Evolutionary conservation across 2,329 filamentous ascomycete species (phyloP).

Genomic region (Raffaelea deltoideospora): DNA sequence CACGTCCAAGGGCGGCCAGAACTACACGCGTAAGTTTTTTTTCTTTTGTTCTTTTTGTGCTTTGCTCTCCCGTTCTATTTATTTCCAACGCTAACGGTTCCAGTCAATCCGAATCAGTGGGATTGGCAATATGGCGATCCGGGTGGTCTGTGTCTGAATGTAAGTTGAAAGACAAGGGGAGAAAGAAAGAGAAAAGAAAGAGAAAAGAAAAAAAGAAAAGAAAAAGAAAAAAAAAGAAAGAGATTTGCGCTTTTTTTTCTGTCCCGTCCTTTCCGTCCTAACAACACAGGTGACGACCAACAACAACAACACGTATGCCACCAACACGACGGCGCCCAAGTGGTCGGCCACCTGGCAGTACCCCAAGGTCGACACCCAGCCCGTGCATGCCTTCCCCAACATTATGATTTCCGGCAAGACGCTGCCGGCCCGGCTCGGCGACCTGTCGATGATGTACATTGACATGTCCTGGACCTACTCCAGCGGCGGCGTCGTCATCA

Average conservation of each 20-base stretch:
- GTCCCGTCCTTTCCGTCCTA: no score
- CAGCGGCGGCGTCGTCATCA: neutral
- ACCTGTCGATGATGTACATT: conserved; percentile 23
- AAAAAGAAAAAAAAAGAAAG: no score
- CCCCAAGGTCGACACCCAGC: conserved; percentile 20
- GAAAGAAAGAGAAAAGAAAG: no score
- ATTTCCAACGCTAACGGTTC: conserved; percentile 1
- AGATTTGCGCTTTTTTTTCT: no score
- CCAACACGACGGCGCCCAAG: conserved; percentile 27
- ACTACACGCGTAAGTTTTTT: conserved; percentile 28
- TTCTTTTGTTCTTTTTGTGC: neutral
- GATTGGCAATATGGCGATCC: conserved; percentile 22
- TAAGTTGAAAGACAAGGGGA: no score
- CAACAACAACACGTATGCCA: conserved; percentile 34
- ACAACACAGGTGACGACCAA: conserved; percentile 27
- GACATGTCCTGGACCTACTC: conserved; percentile 32
- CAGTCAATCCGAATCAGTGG: conserved; percentile 43
- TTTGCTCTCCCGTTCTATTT: neutral
- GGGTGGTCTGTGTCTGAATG: conserved; percentile 34
- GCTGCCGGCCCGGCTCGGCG: conserved; percentile 25
- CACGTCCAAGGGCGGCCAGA: conserved; percentile 19
- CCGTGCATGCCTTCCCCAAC: conserved; percentile 40
- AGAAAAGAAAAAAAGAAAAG: no score
- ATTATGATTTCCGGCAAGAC: conserved; percentile 26
- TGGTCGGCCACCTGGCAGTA: conserved; percentile 40